A percentile compares a stretch with the other conserved stretches of the same genome.
These are phyloP conservation scores for Naganishia sp. DNA, from an alignment of 1,284 basidiomycete species.

Conservation along the genomic window DNA sequence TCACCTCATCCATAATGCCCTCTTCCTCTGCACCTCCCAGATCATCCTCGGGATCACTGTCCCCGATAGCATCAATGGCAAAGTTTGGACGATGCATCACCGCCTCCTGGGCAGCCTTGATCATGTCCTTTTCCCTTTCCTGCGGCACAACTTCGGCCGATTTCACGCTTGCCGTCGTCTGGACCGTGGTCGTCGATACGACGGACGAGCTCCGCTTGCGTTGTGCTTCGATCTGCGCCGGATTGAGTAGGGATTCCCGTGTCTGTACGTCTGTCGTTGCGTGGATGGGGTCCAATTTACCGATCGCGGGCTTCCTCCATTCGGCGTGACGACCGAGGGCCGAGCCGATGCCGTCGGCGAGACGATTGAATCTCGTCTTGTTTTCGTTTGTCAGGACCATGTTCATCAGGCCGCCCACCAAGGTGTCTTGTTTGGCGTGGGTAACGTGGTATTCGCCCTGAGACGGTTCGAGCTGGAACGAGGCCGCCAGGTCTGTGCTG, in stretches of 20 bases:
- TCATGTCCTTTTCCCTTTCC: slow-evolving; percentile 57
- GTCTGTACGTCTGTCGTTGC: slow-evolving; percentile 73
- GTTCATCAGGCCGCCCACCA: slow-evolving; percentile 82
- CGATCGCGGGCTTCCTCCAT: slow-evolving; percentile 70
- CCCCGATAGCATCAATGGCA: slow-evolving; percentile 86
- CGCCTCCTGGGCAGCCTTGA: slow-evolving; percentile 76
- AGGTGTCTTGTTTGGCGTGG: slow-evolving; percentile 57
- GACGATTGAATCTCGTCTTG: slow-evolving; percentile 52
- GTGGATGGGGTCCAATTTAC: slow-evolving; percentile 63
- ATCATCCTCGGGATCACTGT: slow-evolving; percentile 67
- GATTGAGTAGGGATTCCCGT: slow-evolving; percentile 74
- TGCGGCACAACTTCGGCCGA: slow-evolving; percentile 44
- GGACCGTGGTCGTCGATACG: slow-evolving; percentile 47
- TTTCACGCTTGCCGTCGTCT: slow-evolving; percentile 61
- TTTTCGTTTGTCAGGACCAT: slow-evolving; percentile 78
- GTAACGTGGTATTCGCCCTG: slow-evolving; percentile 61
- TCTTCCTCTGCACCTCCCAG: slow-evolving; percentile 68
- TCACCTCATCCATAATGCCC: slow-evolving; percentile 79
- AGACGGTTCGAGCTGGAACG: slow-evolving; percentile 77
- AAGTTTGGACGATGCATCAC: slow-evolving; percentile 87
- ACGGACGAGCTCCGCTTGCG: slow-evolving; percentile 42
- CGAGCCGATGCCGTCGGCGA: slow-evolving; percentile 90
- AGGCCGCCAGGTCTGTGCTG: slow-evolving; percentile 79
- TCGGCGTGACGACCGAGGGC: slow-evolving; percentile 79
- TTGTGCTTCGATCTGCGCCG: slow-evolving; percentile 39